A percentile compares a stretch with the other conserved stretches of the same genome.
Conservation (phyloP, 1,284 basidiomycete species). For the Hortiboletus rubellus region DNA sequence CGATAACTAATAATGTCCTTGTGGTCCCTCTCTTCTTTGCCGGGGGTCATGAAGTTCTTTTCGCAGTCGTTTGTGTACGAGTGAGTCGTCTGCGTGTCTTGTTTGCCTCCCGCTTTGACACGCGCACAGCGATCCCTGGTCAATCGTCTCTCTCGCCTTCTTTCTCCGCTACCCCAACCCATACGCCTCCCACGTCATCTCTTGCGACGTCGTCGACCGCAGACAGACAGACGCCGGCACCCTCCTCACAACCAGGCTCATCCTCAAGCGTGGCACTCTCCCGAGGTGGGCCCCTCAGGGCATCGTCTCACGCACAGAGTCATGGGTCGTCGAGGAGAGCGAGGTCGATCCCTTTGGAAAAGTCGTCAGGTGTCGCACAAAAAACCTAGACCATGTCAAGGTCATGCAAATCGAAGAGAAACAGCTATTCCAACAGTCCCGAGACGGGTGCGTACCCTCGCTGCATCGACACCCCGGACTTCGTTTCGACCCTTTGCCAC, state of each 20-base stretch:
- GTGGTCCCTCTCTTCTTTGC: not conserved
- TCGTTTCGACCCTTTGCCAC: slow-evolving; percentile 11
- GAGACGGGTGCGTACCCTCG: slow-evolving; percentile 56
- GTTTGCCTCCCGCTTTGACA: too few species aligned
- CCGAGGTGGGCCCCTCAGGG: slow-evolving; percentile 90
- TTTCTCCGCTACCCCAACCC: slow-evolving; percentile 98
- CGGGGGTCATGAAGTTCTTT: slow-evolving; percentile 70
- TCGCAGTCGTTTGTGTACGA: slow-evolving; percentile 80
- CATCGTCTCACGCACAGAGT: slow-evolving; percentile 72
- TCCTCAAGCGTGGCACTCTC: slow-evolving; percentile 87
- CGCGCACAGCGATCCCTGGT: slow-evolving; percentile 75
- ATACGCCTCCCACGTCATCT: slow-evolving; percentile 90
- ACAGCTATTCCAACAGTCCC: slow-evolving; percentile 59
- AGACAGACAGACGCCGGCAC: slow-evolving; percentile 69
- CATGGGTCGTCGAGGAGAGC: slow-evolving; percentile 90
- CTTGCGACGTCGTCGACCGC: slow-evolving; percentile 92
- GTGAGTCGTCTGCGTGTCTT: slow-evolving; percentile 38
- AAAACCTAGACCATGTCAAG: slow-evolving; percentile 83
- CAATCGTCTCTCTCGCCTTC: slow-evolving; percentile 90
- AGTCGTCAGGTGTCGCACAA: slow-evolving; percentile 68
- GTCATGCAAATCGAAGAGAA: slow-evolving; percentile 80
- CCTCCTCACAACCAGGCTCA: slow-evolving; percentile 86
- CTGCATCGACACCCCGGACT: not conserved
- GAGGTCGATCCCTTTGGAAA: slow-evolving; percentile 80
- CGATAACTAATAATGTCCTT: not conserved